A percentile compares a stretch with the other conserved stretches of the same genome.
phyloP scores from a whole-genome alignment of 1,139 yeast genomes.

The Pichia sp. region DNA sequence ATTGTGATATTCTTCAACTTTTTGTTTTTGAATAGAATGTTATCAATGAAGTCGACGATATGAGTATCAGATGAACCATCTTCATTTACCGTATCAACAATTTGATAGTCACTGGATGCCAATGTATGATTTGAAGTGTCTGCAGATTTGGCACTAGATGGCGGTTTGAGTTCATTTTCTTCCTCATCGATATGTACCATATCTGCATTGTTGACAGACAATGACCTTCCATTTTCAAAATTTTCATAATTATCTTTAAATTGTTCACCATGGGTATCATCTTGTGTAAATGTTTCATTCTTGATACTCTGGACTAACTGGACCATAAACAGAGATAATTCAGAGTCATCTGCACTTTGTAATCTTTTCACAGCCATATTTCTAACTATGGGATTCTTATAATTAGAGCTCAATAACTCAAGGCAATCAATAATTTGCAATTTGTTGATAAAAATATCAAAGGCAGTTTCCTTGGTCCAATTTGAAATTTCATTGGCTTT shows the following conservation, averaged over 20 bases:
- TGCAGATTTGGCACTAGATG: constrained; percentile 8
- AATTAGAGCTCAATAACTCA: constrained; percentile 79
- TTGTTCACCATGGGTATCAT: neutral
- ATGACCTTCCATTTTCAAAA: constrained; percentile 5
- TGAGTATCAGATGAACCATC: constrained; percentile 4
- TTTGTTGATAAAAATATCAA: constrained; percentile 28
- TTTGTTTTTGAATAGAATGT: constrained; percentile 20
- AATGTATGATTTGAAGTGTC: constrained; percentile 20
- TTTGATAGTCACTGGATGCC: constrained; percentile 40
- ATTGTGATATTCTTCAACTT: constrained; percentile 17
- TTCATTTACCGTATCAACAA: constrained; percentile 36
- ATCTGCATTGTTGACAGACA: constrained; percentile 6
- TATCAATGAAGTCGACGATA: constrained; percentile 18
- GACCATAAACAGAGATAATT: constrained; percentile 73
- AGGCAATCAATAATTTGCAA: constrained; percentile 87
- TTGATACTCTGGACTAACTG: constrained; percentile 93
- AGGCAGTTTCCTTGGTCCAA: constrained; percentile 1
- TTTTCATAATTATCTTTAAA: constrained; percentile 10
- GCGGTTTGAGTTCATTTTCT: constrained; percentile 17
- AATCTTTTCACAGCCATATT: constrained; percentile 87
- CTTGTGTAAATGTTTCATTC: constrained; percentile 47
- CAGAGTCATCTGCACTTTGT: constrained; percentile 74
- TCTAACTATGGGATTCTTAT: constrained; percentile 55
- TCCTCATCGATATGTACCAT: constrained; percentile 19
- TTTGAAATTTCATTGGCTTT: constrained; percentile 1